Evolutionary conservation across 352 stramenopile genomes (phyloP), one percentile per base, ranked within the genome.

Genomic region (Phytopythium montanum): DNA sequence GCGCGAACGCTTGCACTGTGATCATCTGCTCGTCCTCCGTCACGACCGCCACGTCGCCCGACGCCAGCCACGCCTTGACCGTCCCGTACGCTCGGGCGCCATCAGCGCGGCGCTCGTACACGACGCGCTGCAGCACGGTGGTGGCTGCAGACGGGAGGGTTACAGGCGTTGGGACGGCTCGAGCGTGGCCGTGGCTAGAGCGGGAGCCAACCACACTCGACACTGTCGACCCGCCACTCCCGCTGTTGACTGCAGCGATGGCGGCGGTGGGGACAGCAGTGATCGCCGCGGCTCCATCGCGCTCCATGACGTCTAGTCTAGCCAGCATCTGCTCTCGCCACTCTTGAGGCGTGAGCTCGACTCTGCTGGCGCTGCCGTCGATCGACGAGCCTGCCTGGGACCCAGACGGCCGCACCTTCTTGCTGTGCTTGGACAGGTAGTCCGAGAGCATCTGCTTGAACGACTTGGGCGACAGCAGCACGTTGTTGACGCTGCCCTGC

Each of bases 401-500:
- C 1, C n/a, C 45, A 5, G 76, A 69, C 26, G 79, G 81, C 39
- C 87, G 73, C 18, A 91, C 77, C 50, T 89, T 91, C 46, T 85
- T 88, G 31, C 70, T 89, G 25, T 87, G 80, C 29, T 78, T 81
- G 6, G 79, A 56, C 13, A 89, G 62, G 42, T 86, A 91, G 31
- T 89, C 79, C 10, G 70, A 65, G 44, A 91, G 77, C 14, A 74
- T 72, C 38, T 89, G 79, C 48, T 83, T 85, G 61, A 91, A 71
- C 0, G 77, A 66, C 48, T 77, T 88, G 14, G 72, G 77, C 2
- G 79, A 68, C 14, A 81, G 57, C 19, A 81, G 54, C 10, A 75
- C 77, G 36, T 81, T 66, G 26, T 77, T 81, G 62, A 81, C 76
- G 44, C 66, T 70, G 19, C 80, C 86, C 3, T 80, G 66, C 13